Conservation (phyloP, 805 yeast genomes). For the Tetrapisispora pingtungensis region DNA sequence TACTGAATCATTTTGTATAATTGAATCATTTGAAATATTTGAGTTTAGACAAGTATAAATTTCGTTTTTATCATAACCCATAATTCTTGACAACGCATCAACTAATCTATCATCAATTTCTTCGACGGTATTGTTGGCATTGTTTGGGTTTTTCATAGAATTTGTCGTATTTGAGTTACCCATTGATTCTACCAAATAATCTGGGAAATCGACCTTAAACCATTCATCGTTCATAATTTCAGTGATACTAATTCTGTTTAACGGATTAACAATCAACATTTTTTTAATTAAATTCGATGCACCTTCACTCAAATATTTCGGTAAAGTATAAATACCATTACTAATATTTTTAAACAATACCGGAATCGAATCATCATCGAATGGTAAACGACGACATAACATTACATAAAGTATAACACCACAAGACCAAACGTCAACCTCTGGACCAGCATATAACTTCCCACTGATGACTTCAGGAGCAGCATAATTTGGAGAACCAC, state of each 20-base stretch:
- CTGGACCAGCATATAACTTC: conserved; percentile 93
- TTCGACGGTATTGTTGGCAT: too few relatives aligned
- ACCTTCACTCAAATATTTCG: conserved; percentile 76
- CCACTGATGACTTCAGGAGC: conserved; percentile 97
- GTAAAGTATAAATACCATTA: conserved; percentile 86
- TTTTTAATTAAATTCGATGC: conserved; percentile 73
- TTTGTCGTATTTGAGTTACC: not conserved
- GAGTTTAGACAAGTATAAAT: conserved; percentile 57
- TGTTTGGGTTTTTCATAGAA: conserved; percentile 1
- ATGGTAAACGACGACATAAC: conserved; percentile 92
- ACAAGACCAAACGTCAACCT: conserved; percentile 96
- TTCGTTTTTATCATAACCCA: conserved; percentile 85
- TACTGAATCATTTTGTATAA: conserved; percentile 36
- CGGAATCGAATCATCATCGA: conserved; percentile 93
- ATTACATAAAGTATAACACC: conserved; percentile 92
- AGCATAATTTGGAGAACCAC: conserved; percentile 96
- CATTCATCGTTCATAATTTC: conserved; percentile 91
- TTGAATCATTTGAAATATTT: not conserved
- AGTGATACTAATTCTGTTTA: conserved; percentile 84
- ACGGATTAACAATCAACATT: conserved; percentile 91
- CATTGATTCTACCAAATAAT: conserved; percentile 42
- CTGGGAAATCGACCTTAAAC: conserved; percentile 76
- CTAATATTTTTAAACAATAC: conserved; percentile 85
- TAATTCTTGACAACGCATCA: conserved; percentile 60
- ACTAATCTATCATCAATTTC: conserved; percentile 65